These are phyloP conservation scores for Yamadazyma atlantica DNA, from an alignment of 1,139 yeast species.

Conservation along the genomic window DNA sequence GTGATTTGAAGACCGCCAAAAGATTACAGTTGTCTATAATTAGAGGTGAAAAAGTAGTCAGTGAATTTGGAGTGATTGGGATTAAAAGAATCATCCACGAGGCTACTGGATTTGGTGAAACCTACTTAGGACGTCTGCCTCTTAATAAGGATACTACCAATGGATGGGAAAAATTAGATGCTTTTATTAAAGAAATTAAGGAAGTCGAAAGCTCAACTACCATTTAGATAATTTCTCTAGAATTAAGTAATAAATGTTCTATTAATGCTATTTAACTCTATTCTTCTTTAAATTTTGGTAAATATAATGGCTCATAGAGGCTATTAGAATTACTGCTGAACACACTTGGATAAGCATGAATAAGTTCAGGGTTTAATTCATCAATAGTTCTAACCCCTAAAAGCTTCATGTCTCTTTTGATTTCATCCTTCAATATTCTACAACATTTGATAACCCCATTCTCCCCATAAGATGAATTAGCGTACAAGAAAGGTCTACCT, in stretches of 20 bases:
- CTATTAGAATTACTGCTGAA: slow-evolving; percentile 13
- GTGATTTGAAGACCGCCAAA: slow-evolving; percentile 17
- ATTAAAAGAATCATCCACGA: slow-evolving; percentile 30
- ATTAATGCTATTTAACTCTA: not conserved
- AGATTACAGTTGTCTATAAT: slow-evolving; percentile 20
- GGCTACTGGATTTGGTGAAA: slow-evolving; percentile 40
- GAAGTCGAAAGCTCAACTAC: slow-evolving; percentile 8
- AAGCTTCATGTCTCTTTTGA: slow-evolving; percentile 47
- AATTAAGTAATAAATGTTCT: no score
- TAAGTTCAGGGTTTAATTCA: slow-evolving; percentile 29
- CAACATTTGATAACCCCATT: slow-evolving; percentile 46
- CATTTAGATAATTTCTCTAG: no score
- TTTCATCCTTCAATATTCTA: slow-evolving; percentile 45
- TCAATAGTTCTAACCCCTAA: slow-evolving; percentile 39
- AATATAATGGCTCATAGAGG: slow-evolving; percentile 15
- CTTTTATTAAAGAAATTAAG: slow-evolving; percentile 11
- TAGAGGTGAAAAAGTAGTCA: slow-evolving; percentile 22
- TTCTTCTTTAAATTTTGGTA: slow-evolving; percentile 13
- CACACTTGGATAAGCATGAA: slow-evolving; percentile 15
- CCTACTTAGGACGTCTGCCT: slow-evolving; percentile 30
- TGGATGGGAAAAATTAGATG: slow-evolving; percentile 13
- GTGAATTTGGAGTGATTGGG: slow-evolving; percentile 23
- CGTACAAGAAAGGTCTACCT: slow-evolving; percentile 49
- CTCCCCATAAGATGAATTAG: slow-evolving; percentile 52
- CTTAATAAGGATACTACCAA: slow-evolving; percentile 23